Evolutionary conservation across 2,329 filamentous ascomycete species (phyloP).

Genomic region (Penicillium sp.): DNA sequence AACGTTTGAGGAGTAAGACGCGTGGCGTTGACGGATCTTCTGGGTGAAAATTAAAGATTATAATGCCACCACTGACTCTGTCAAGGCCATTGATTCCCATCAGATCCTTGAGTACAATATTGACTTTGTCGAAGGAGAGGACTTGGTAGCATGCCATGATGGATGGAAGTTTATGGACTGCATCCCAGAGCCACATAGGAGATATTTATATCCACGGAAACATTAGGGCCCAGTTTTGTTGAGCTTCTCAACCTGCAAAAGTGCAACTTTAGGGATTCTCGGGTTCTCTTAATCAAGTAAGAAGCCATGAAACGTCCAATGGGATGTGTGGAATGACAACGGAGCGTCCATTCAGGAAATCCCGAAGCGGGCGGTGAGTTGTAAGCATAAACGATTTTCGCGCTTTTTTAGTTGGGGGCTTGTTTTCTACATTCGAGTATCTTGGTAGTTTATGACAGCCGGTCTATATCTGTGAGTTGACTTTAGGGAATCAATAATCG

Average conservation of each 20-base stretch:
- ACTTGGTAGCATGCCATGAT: too few species aligned
- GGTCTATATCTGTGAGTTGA: too few species aligned
- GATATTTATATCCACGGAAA: not conserved
- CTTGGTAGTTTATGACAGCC: not conserved
- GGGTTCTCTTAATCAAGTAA: too few species aligned
- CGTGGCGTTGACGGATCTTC: not conserved
- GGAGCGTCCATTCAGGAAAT: too few species aligned
- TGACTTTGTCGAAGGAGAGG: too few species aligned
- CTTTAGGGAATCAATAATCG: too few species aligned
- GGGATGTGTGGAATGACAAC: too few species aligned
- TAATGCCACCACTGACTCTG: not conserved
- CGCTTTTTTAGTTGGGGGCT: too few species aligned
- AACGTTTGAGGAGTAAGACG: not conserved
- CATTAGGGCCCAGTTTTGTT: not conserved
- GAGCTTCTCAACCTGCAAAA: not conserved
- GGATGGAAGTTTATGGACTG: not conserved
- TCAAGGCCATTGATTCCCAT: not conserved
- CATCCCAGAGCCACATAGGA: not conserved
- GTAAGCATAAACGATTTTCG: too few species aligned
- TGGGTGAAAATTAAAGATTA: not conserved
- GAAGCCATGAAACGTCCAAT: too few species aligned
- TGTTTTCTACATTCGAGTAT: not conserved
- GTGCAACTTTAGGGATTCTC: not conserved
- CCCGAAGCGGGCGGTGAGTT: too few species aligned
- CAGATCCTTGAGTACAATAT: too few species aligned